Evolutionary conservation across 1,284 basidiomycete genomes (phyloP).

Genomic region (Trichosporon faecale): DNA sequence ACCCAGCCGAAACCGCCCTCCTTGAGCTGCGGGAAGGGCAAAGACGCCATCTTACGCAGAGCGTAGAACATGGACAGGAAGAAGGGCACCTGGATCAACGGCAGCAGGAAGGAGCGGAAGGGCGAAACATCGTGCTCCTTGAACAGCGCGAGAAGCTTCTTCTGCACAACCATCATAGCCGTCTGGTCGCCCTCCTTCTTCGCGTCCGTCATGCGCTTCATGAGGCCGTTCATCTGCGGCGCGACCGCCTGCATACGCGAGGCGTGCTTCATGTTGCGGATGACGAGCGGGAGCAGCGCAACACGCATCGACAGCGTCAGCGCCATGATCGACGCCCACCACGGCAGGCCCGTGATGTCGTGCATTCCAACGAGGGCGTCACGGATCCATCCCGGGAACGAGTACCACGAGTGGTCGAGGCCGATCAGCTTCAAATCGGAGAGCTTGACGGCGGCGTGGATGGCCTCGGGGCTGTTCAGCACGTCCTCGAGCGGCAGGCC

Average conservation of each 20-base stretch:
- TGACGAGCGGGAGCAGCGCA: slow-evolving; percentile 66
- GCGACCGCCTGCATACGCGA: slow-evolving; percentile 67
- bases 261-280: slow-evolving; percentile 65
- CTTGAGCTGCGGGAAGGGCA: slow-evolving; percentile 69
- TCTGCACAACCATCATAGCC: slow-evolving; percentile 58
- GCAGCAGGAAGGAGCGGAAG: slow-evolving; percentile 59
- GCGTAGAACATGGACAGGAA: slow-evolving; percentile 85
- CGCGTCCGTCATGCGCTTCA: slow-evolving; percentile 57
- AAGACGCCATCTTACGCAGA: slow-evolving; percentile 66
- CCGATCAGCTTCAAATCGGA: slow-evolving; percentile 78
- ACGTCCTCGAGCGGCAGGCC: slow-evolving; percentile 42
- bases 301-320: slow-evolving; percentile 69
- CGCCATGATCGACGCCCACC: slow-evolving; percentile 78
- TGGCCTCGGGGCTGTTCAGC: slow-evolving; percentile 48
- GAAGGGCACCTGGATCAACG: slow-evolving; percentile 71
- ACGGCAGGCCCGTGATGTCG: slow-evolving; percentile 70
- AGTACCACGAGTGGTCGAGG: slow-evolving; percentile 58
- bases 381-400: slow-evolving; percentile 64
- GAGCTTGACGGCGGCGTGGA: slow-evolving; percentile 58
- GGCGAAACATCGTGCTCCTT: slow-evolving; percentile 68
- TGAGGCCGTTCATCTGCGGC: slow-evolving; percentile 60
- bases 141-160: slow-evolving; percentile 65
- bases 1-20: slow-evolving; percentile 74
- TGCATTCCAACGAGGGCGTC: slow-evolving; percentile 68
- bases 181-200: slow-evolving; percentile 58